A percentile compares a stretch with the other conserved stretches of the same genome.
Evolutionary conservation across 2,329 filamentous ascomycete genomes (phyloP).

Genomic region (Fusarium virguliforme): DNA sequence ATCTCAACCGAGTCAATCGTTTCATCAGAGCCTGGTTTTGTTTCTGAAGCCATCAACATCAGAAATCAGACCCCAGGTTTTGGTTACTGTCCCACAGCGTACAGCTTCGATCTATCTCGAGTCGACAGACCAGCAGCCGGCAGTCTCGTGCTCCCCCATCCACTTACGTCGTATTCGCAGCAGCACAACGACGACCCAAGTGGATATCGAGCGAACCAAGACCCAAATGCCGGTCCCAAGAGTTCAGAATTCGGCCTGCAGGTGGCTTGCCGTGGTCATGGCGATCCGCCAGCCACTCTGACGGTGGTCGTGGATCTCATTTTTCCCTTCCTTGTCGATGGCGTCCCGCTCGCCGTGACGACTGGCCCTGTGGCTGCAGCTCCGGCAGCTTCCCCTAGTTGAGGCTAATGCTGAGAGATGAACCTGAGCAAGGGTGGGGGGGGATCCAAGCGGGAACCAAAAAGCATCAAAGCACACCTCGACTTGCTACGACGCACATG

Average conservation of each 20-base stretch:
- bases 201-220: slow-evolving; percentile 14
- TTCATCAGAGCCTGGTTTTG: slow-evolving; percentile 11
- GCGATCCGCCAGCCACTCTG: slow-evolving; percentile 46
- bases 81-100: slow-evolving; percentile 6
- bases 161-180: slow-evolving; percentile 16
- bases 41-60: slow-evolving; percentile 10
- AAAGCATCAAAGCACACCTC: slow-evolving; percentile 22
- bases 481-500: slow-evolving; percentile 33
- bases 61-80: neutral
- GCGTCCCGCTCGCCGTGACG: slow-evolving; percentile 41
- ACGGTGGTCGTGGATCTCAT: slow-evolving; percentile 43
- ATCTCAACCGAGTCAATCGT: slow-evolving; percentile 26
- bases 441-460: slow-evolving; percentile 37
- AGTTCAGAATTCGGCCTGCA: slow-evolving; percentile 37
- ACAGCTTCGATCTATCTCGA: slow-evolving; percentile 3
- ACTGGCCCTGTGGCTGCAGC: slow-evolving; percentile 43
- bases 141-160: slow-evolving; percentile 10
- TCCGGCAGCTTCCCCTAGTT: slow-evolving; percentile 47
- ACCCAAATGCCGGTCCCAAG: slow-evolving; percentile 32
- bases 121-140: neutral
- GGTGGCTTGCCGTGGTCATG: slow-evolving; percentile 39
- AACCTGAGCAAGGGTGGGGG: slow-evolving; percentile 30
- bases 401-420: slow-evolving; percentile 25
- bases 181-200: slow-evolving; percentile 13
- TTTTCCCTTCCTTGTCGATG: slow-evolving; percentile 38